Evolutionary conservation across 1,284 basidiomycete species (phyloP).

Genomic region (Flammula alnicola): DNA sequence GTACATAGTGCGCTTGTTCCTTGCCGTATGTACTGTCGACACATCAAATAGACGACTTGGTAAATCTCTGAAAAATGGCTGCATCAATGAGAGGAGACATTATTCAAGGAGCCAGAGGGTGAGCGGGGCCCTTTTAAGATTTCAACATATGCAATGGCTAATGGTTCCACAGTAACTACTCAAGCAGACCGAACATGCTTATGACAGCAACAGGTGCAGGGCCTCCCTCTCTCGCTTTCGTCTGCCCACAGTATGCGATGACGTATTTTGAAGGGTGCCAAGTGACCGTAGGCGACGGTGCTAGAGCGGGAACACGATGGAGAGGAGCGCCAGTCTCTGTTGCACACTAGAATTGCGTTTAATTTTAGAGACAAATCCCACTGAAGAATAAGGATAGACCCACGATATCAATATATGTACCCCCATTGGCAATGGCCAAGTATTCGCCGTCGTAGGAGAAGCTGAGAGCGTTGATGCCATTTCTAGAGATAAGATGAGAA

Average conservation of each 20-base stretch:
- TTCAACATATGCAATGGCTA: no score
- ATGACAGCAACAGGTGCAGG: conserved; percentile 67
- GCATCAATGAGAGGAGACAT: conserved; percentile 4
- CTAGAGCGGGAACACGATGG: conserved; percentile 69
- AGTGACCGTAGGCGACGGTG: conserved; percentile 67
- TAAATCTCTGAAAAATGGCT: neutral
- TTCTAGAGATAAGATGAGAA: conserved; percentile 42
- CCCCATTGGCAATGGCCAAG: conserved; percentile 71
- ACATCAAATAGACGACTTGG: conserved; percentile 3
- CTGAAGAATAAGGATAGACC: conserved; percentile 19
- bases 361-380: neutral
- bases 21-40: conserved; percentile 10
- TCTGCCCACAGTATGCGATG: conserved; percentile 79
- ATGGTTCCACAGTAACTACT: conserved; percentile 21
- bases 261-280: conserved; percentile 83
- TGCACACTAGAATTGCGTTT: conserved; percentile 66
- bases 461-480: conserved; percentile 74
- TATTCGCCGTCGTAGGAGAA: conserved; percentile 84
- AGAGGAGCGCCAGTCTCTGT: conserved; percentile 73
- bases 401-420: conserved; percentile 79
- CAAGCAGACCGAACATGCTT: conserved; percentile 64
- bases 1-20: conserved; percentile 13
- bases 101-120: neutral
- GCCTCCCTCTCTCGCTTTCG: conserved; percentile 60
- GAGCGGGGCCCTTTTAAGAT: no score